phyloP scores from a whole-genome alignment of 257 asterid species.

The Forsythia suspensa region DNA sequence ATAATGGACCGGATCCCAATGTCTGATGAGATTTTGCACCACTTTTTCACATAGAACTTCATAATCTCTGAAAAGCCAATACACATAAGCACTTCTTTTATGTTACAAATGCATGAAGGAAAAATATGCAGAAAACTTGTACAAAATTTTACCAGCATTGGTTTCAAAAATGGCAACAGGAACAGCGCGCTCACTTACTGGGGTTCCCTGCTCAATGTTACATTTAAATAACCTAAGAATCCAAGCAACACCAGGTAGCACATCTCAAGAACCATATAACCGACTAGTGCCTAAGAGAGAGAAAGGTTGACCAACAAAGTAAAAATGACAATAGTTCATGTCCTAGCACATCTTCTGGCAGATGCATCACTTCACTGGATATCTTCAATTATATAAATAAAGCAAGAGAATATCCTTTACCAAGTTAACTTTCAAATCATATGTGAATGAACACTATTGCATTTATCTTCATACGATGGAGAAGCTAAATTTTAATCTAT shows the following conservation, averaged over 20 bases:
- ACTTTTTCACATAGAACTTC: slow-evolving; percentile 84
- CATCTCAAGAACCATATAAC: slow-evolving; percentile 9
- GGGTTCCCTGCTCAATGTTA: slow-evolving; percentile 77
- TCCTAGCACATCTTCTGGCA: slow-evolving; percentile 8
- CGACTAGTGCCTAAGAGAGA: slow-evolving; percentile 13
- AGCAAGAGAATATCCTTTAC: slow-evolving; percentile 3
- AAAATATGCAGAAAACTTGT: slow-evolving; percentile 9
- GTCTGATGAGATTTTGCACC: slow-evolving; percentile 98
- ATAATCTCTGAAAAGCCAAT: slow-evolving; percentile 61
- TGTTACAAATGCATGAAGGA: slow-evolving; percentile 23
- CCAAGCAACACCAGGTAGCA: slow-evolving; percentile 10
- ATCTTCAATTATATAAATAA: slow-evolving; percentile 11
- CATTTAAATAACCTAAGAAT: slow-evolving; percentile 27
- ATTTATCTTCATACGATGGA: background rate
- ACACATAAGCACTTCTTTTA: slow-evolving; percentile 30
- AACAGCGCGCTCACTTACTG: slow-evolving; percentile 98
- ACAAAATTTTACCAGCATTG: slow-evolving; percentile 59
- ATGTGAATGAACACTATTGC: background rate
- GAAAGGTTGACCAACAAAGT: slow-evolving; percentile 3
- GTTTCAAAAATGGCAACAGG: slow-evolving; percentile 99
- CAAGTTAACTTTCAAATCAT: background rate
- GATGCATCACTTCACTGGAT: slow-evolving; percentile 11
- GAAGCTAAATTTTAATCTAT: background rate
- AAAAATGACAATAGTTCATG: slow-evolving; percentile 8
- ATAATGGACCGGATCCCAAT: slow-evolving; percentile 89